These are phyloP conservation scores for Spathaspora gorwiae DNA, from an alignment of 805 yeast genomes.

Conservation along the genomic window DNA sequence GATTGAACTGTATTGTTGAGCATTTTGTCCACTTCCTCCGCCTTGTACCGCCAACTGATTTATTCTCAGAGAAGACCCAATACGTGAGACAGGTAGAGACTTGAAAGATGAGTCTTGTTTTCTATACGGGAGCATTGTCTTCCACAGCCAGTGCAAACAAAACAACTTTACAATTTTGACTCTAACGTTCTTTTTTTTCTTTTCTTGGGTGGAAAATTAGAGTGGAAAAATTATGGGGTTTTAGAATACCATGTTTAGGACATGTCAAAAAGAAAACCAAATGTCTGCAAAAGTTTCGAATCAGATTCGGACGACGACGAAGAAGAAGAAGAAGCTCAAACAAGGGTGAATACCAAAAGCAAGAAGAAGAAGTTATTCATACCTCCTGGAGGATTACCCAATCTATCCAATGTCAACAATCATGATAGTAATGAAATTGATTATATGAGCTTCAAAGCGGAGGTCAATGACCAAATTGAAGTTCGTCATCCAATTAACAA, in stretches of 20 bases:
- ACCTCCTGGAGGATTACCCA: conserved; percentile 1
- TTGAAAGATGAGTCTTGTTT: conserved; percentile 21
- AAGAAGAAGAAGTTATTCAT: conserved; percentile 3
- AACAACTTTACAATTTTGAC: too few species aligned
- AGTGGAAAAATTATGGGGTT: too few species aligned
- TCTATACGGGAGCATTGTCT: conserved; percentile 22
- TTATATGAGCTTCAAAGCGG: conserved; percentile 10
- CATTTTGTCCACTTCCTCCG: conserved; percentile 2
- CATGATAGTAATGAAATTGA: conserved; percentile 1
- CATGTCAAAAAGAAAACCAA: not conserved
- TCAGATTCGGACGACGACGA: conserved; percentile 1
- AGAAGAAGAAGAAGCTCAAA: not conserved
- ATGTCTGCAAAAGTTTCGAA: conserved; percentile 1
- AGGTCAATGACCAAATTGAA: not conserved
- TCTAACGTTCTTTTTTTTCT: too few species aligned
- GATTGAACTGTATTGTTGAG: conserved; percentile 11
- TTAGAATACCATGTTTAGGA: not conserved
- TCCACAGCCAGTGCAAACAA: too few species aligned
- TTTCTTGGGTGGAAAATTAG: too few species aligned
- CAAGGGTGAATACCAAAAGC: not conserved
- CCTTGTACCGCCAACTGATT: conserved; percentile 16
- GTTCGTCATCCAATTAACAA: not conserved
- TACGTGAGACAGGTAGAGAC: conserved; percentile 35
- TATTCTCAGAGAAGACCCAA: conserved; percentile 28
- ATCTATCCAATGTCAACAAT: not conserved